Base-by-base conservation (phyloP, 1,284 basidiomycete genomes). In the Ceratobasidium sp. region DNA sequence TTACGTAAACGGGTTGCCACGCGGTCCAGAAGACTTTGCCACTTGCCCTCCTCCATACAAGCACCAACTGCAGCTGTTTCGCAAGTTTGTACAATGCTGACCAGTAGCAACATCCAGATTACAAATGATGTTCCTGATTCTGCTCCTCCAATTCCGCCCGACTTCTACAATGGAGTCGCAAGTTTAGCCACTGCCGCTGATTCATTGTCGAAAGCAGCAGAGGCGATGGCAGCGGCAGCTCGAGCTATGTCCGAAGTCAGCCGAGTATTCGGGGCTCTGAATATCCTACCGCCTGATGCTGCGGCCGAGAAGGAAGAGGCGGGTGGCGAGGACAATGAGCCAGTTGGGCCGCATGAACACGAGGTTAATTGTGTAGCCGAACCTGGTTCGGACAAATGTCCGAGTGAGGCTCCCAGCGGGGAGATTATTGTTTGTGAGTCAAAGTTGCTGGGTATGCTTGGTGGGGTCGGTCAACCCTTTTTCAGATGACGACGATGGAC, bases 171-270 rank as follows among this genome's bases (percentile, higher is more conserved):
- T 50, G 44, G n/a, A 12, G 57, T 59, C 2, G 12, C 16, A 12
- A 50, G 55, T 14, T 52, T 74, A 23, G 71, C 71, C 48, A 16
- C 59, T 12, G 71, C 71, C 30, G 38, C 71, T 4, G 71, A 62
- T 20, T 44, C 71, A 18, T 30, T 74, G 6, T 62, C 71, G 5
- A 41, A 27, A 14, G 71, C 71, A 14, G 71, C 59, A 38, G 44
- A 74, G 14, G 41, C 71, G 4, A 46, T 74, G 35, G 38, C 71
- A 14, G 59, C 48, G 3, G 71, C 71, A n/a, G 57, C 71, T 10
- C 46, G n/a, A 20, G 23, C 57, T 10, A 64, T 74, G 57, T 68
- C 66, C 8, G 66, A 68, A 12, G 52, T 20, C 5, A 68, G 66
- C n/a, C 48, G 4, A 54, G 27, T 41, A 0, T 54, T 68, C 33